Percentiles rank a stretch among this genome's conserved stretches.
Evolutionary conservation across 331 rosid species (phyloP).

Genomic region (Phaseolus coccineus): DNA sequence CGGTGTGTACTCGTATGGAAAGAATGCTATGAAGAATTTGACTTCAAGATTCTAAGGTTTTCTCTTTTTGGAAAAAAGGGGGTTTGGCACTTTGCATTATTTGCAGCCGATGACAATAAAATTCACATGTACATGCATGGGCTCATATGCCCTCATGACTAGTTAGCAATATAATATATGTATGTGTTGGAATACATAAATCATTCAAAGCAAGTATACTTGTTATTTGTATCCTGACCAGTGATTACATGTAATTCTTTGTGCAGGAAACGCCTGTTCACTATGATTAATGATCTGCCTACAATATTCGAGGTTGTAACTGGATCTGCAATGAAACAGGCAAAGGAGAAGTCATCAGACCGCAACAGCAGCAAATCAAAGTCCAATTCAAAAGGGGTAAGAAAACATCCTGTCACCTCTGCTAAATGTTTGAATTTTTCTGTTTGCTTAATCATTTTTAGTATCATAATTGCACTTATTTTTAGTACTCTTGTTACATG

Average conservation of each 20-base stretch:
- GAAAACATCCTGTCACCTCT: neutral
- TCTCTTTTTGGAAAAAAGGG: neutral
- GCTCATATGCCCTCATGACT: neutral
- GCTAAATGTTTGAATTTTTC: neutral
- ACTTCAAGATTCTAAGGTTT: neutral
- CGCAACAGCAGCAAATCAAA: slow-evolving; percentile 64
- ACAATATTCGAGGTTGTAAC: slow-evolving; percentile 71
- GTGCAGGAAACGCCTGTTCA: slow-evolving; percentile 68
- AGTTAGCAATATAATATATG: neutral
- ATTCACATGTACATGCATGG: neutral
- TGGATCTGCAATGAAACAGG: slow-evolving; percentile 56
- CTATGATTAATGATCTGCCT: slow-evolving; percentile 71
- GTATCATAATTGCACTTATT: neutral
- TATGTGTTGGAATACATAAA: neutral
- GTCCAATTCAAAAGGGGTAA: slow-evolving; percentile 67
- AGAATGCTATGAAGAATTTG: neutral
- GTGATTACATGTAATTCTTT: slow-evolving; percentile 10
- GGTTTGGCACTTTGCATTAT: slow-evolving; percentile 5
- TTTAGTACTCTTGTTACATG: neutral
- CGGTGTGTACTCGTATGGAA: neutral
- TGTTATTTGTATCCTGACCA: slow-evolving; percentile 1
- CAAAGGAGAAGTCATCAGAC: slow-evolving; percentile 67
- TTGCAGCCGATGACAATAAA: neutral
- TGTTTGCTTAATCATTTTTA: neutral
- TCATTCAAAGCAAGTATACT: slow-evolving; percentile 18